Conservation (phyloP, 208 protist species). For the Trypanosoma boissoni region DNA sequence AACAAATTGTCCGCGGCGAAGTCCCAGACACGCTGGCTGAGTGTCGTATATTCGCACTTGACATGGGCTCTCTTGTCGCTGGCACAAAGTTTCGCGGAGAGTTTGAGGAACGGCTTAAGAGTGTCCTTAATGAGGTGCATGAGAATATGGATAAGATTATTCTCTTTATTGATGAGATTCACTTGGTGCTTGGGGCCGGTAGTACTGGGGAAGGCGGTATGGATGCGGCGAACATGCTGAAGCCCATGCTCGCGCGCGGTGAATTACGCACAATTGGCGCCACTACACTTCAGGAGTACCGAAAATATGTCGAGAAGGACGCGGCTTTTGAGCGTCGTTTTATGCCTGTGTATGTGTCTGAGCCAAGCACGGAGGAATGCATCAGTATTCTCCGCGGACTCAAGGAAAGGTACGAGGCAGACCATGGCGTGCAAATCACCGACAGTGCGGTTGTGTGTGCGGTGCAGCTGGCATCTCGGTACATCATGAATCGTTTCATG, state of each 20-base stretch:
- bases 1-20: conserved; percentile 92
- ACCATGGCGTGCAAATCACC: conserved; percentile 89
- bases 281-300: conserved; percentile 98
- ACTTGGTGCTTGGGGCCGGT: conserved; percentile 97
- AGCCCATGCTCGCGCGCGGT: conserved; percentile 97
- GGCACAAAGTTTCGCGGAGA: conserved; percentile 99
- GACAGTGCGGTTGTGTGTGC: conserved; percentile 90
- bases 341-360: conserved; percentile 95
- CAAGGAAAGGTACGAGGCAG: conserved; percentile 92
- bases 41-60: conserved; percentile 91
- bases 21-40: conserved; percentile 88
- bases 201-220: conserved; percentile 92
- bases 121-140: conserved; percentile 98
- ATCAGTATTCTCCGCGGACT: conserved; percentile 97
- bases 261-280: conserved; percentile 97
- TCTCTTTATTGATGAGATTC: conserved; percentile 99
- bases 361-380: conserved; percentile 97
- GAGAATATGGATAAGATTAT: conserved; percentile 95
- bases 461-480: conserved; percentile 90
- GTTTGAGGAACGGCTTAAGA: conserved; percentile 99
- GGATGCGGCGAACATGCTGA: conserved; percentile 98
- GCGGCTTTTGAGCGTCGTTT: conserved; percentile 98
- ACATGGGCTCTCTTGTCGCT: conserved; percentile 98
- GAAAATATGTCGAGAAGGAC: conserved; percentile 98
- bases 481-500: conserved; percentile 95